Conservation (phyloP, 2,329 filamentous ascomycete species). For the Microdochium bolleyi region DNA sequence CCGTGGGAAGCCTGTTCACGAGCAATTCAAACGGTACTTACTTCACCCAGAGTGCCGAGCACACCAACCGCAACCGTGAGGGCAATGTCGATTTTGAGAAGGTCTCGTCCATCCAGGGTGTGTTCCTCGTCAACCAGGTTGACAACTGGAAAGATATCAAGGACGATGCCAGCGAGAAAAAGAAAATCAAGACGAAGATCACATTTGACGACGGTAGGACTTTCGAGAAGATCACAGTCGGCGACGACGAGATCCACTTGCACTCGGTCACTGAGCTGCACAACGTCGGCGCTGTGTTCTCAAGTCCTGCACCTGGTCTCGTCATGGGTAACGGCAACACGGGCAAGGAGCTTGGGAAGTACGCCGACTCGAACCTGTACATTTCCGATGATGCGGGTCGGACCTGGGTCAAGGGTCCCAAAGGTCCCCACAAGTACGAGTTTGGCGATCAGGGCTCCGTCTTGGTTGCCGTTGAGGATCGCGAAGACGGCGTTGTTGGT, state of each 20-base stretch:
- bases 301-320: constrained; percentile 85
- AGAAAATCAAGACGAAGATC: constrained; percentile 72
- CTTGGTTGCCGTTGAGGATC: constrained; percentile 74
- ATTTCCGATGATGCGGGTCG: constrained; percentile 87
- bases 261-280: constrained; percentile 84
- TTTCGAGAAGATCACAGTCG: constrained; percentile 65
- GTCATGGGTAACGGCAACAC: constrained; percentile 93
- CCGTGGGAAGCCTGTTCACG: constrained; percentile 84
- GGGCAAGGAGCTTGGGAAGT: constrained; percentile 63
- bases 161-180: constrained; percentile 43
- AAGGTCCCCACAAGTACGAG: constrained; percentile 89
- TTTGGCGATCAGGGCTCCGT: constrained; percentile 92
- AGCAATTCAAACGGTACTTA: constrained; percentile 98
- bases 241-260: constrained; percentile 66
- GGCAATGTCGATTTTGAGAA: constrained; percentile 94
- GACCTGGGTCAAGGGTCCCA: constrained; percentile 68
- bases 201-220: constrained; percentile 93
- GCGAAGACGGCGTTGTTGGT: constrained; percentile 48
- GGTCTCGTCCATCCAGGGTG: constrained; percentile 81
- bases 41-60: constrained; percentile 84
- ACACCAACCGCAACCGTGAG: constrained; percentile 74
- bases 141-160: constrained; percentile 72
- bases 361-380: constrained; percentile 70
- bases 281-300: constrained; percentile 83
- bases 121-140: constrained; percentile 84